Evolutionary conservation across 2,329 filamentous ascomycete species (phyloP).

Genomic region (Alternaria tenuissima): DNA sequence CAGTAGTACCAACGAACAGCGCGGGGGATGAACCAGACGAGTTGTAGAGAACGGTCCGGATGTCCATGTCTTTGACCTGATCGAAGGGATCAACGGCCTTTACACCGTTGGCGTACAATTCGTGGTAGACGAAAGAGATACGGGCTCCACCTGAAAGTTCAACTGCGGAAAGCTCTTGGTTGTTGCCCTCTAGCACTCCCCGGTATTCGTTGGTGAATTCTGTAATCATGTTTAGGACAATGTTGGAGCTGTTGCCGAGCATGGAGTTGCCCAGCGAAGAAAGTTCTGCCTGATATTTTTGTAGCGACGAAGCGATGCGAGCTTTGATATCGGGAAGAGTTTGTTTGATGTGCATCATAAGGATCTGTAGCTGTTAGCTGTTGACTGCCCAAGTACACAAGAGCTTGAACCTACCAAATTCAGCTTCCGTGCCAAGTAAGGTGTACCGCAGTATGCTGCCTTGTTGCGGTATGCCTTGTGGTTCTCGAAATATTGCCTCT

Average conservation of each 20-base stretch:
- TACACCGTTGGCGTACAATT: constrained; percentile 95
- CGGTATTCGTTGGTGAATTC: constrained; percentile 99
- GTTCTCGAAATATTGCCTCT: constrained; percentile 97
- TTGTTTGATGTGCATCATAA: constrained; percentile 99
- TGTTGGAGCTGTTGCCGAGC: constrained; percentile 94
- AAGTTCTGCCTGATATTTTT: constrained; percentile 89
- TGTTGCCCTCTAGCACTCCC: constrained; percentile 94
- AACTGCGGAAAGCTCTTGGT: constrained; percentile 90
- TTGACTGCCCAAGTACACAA: not conserved
- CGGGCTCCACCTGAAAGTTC: constrained; percentile 96
- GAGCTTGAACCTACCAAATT: constrained; percentile 70
- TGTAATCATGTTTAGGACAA: constrained; percentile 97
- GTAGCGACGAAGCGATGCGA: constrained; percentile 89
- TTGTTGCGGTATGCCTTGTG: constrained; percentile 99
- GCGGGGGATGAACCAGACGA: constrained; percentile 98
- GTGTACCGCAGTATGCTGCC: constrained; percentile 97
- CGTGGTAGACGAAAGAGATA: constrained; percentile 99
- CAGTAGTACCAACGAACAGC: constrained; percentile 94
- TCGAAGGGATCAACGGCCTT: constrained; percentile 99
- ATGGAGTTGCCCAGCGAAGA: constrained; percentile 87
- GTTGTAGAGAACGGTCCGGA: constrained; percentile 97
- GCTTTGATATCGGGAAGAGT: constrained; percentile 98
- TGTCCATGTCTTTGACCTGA: constrained; percentile 95
- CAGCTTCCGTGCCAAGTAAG: constrained; percentile 93
- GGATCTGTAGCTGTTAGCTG: constrained; percentile 65